phyloP scores from a whole-genome alignment of 257 asterid genomes.

The Nicotiana tabacum region DNA sequence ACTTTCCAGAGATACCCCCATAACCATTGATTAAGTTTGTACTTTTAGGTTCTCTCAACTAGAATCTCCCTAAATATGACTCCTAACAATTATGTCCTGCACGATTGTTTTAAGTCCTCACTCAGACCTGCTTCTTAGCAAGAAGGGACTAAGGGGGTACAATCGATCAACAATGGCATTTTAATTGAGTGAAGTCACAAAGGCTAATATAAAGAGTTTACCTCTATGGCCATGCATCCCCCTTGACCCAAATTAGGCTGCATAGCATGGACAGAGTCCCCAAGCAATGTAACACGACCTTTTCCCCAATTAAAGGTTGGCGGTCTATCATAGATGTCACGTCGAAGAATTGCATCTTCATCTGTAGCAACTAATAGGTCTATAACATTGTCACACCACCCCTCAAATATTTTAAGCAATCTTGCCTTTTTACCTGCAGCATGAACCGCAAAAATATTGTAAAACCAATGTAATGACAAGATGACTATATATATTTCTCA shows the following conservation, averaged over 20 bases:
- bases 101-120: not conserved
- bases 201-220: slow-evolving; percentile 13
- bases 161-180: not conserved
- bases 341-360: slow-evolving; percentile 86
- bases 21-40: not conserved
- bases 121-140: slow-evolving; percentile 4
- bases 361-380: slow-evolving; percentile 76
- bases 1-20: not conserved
- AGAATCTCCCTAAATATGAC: not conserved
- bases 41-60: not conserved
- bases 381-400: slow-evolving; percentile 92
- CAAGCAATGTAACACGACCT: slow-evolving; percentile 91
- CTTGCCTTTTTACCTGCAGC: slow-evolving; percentile 75
- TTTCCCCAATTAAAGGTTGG: slow-evolving; percentile 85
- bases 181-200: not conserved
- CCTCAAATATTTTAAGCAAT: slow-evolving; percentile 69
- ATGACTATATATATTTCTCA: not conserved
- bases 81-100: not conserved
- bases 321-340: slow-evolving; percentile 83
- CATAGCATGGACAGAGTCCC: slow-evolving; percentile 98
- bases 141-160: not conserved
- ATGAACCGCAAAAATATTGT: not conserved
- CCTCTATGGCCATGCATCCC: slow-evolving; percentile 99
- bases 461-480: not conserved
- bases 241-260: slow-evolving; percentile 99